Base-by-base conservation (phyloP, 495 filamentous ascomycete species). In the Neurospora hispaniola region DNA sequence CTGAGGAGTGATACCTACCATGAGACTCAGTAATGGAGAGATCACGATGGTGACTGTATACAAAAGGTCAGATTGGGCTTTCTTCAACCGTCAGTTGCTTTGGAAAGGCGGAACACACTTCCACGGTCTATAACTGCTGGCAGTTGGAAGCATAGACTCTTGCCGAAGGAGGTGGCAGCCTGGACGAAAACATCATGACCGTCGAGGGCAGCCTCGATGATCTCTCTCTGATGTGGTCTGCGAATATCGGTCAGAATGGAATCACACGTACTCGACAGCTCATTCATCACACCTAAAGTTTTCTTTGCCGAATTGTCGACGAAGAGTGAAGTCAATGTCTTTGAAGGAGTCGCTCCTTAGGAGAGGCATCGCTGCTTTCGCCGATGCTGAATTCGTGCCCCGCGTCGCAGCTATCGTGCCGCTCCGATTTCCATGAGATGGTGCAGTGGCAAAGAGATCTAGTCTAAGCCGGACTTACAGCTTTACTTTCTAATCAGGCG, bases 101-200 rank as follows among this genome's bases (percentile, higher is more conserved):
- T 48, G 41, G 31, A 46, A 75, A 54, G 16, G 8, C 10, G 16
- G 39, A 16, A 84, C 89, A 75, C 82, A 94, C 92, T 93, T 71
- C 94, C 94, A 84, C 89, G 89, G 74, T 93, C 91, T 27, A 96
- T 89, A 41, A 98, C 88, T 5, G 95, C 94, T 4, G 95, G 95
- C 4, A 98, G 85, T 76, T 98, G 95, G 76, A 95, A 98, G 81
- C 95, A 98, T 31, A 98, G 79, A 78, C 93, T 97, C 80, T 98
- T 98, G 16, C 95, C 95, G 78, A 97, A 97, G 1, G 93, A 96
- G 4, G 95, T 98, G n/a, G 94, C 94, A 42, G 95, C 95, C 80
- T 97, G 95, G 2, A 98, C 86, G 78, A 97, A 98, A 38, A 98
- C 91, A 91, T 98, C 95, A 62, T 95, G 85, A 20, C 93, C 91